A percentile compares a stretch with the other conserved stretches of the same genome.
phyloP scores from a whole-genome alignment of 257 asterid species.

The Echium plantagineum region DNA sequence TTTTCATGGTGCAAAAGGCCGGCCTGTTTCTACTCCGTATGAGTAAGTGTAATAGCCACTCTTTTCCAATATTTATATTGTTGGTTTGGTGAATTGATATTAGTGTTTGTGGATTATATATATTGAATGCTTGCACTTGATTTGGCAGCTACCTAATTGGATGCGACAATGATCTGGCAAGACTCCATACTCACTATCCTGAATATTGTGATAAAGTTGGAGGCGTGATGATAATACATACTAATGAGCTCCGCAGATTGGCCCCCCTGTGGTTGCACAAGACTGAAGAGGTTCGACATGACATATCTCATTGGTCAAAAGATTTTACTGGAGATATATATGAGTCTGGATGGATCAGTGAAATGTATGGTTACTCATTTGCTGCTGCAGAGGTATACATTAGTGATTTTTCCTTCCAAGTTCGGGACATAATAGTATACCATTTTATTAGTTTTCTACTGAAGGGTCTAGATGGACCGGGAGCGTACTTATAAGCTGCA shows the following conservation, averaged over 20 bases:
- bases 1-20: constrained; percentile 59
- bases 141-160: constrained; percentile 75
- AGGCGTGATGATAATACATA: constrained; percentile 89
- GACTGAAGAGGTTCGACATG: constrained; percentile 93
- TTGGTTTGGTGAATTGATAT: neutral
- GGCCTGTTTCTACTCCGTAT: constrained; percentile 91
- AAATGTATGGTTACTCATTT: constrained; percentile 98
- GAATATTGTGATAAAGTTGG: constrained; percentile 89
- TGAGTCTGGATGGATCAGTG: constrained; percentile 97
- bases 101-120: neutral
- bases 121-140: neutral
- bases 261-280: constrained; percentile 88
- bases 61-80: neutral
- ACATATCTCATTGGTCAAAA: constrained; percentile 77
- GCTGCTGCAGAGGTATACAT: constrained; percentile 90
- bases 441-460: neutral
- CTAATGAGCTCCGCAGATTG: constrained; percentile 59
- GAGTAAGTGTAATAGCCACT: constrained; percentile 40
- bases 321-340: constrained; percentile 83
- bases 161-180: constrained; percentile 88
- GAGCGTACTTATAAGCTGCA: neutral
- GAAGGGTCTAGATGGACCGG: neutral
- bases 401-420: neutral
- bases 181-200: constrained; percentile 80
- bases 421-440: neutral